Evolutionary conservation across 306 rosid species (phyloP).

Genomic region (Pterocarpus santalinus): DNA sequence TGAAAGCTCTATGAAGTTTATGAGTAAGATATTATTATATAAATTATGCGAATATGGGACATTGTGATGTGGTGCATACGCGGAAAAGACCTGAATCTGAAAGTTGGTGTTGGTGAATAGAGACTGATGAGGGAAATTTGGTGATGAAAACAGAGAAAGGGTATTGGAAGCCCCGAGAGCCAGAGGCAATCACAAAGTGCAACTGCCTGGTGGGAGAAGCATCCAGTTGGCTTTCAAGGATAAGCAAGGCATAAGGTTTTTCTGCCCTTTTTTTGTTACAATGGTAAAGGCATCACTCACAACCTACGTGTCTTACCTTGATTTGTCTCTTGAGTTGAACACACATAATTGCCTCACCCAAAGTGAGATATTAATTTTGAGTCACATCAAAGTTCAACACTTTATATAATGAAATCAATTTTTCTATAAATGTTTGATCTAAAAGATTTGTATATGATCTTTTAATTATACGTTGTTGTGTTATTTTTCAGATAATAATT

Average conservation of each 20-base stretch:
- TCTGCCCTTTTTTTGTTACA: not conserved
- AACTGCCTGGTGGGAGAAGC: constrained; percentile 17
- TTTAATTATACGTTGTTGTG: no score
- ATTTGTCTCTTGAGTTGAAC: not conserved
- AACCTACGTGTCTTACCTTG: constrained; percentile 1
- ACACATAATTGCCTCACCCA: not conserved
- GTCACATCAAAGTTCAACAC: no score
- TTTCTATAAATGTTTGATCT: no score
- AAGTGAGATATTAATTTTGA: not conserved
- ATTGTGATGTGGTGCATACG: constrained; percentile 36
- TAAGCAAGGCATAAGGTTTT: not conserved
- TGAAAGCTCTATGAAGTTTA: not conserved
- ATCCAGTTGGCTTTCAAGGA: constrained; percentile 27
- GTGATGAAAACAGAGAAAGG: constrained; percentile 23
- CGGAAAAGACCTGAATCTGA: constrained; percentile 34
- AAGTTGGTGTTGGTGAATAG: no score
- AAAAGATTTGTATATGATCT: no score
- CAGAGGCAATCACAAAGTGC: not conserved
- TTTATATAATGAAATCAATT: no score
- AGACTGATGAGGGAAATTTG: constrained; percentile 12
- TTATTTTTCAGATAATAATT: no score
- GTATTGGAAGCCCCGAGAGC: constrained; percentile 18
- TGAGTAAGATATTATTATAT: not conserved
- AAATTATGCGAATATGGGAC: constrained; percentile 30
- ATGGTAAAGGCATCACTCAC: not conserved